These are phyloP conservation scores for Boletus reticuloceps DNA, from an alignment of 768 basidiomycete species.

Conservation along the genomic window DNA sequence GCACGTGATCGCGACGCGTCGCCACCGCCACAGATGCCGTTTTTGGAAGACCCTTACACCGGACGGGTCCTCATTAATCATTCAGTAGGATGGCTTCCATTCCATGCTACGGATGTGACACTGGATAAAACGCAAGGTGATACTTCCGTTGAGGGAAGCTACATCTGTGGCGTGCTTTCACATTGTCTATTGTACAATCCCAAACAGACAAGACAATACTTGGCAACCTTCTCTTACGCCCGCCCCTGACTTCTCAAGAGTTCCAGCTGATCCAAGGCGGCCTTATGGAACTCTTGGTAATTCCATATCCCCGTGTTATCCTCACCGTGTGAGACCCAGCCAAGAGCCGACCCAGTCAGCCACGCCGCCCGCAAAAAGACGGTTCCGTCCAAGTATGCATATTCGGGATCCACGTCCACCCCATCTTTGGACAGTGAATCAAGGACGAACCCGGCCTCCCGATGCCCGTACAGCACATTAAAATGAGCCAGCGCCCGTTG, in stretches of 20 bases:
- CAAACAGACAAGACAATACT: neutral
- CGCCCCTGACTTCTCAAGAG: conserved; percentile 18
- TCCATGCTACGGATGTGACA: neutral
- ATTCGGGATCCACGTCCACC: conserved; percentile 42
- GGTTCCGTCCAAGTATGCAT: conserved; percentile 54
- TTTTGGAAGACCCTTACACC: neutral
- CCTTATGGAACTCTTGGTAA: conserved; percentile 29
- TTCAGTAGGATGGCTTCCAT: neutral
- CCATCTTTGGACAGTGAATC: conserved; percentile 20
- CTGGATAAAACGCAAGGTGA: too few species aligned
- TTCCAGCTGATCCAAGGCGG: conserved; percentile 23
- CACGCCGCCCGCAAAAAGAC: conserved; percentile 60
- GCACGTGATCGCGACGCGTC: conserved; percentile 33
- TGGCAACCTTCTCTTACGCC: conserved; percentile 2
- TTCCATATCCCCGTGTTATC: conserved; percentile 25
- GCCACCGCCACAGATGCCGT: neutral
- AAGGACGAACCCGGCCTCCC: conserved; percentile 34
- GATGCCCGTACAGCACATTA: conserved; percentile 41
- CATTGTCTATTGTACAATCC: neutral
- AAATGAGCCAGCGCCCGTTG: conserved; percentile 51
- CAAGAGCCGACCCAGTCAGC: conserved; percentile 44
- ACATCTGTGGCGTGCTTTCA: neutral
- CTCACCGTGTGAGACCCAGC: conserved; percentile 42
- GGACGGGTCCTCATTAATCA: neutral
- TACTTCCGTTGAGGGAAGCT: neutral